phyloP scores from a whole-genome alignment of 306 rosid species.

The Cucurbita moschata region DNA sequence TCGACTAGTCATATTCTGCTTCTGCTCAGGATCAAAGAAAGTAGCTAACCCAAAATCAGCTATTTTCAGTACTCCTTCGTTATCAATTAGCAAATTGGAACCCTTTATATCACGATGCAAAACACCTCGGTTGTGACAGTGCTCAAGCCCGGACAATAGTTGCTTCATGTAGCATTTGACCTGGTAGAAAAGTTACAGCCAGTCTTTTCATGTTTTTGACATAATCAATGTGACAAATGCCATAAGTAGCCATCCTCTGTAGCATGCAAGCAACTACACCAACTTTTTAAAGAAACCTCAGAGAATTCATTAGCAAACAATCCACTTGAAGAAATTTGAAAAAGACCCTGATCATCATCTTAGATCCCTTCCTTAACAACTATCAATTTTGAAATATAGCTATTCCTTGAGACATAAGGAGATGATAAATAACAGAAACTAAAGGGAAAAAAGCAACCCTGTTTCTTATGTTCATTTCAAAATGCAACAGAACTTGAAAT shows the following conservation, averaged over 20 bases:
- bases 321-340: neutral
- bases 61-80: conserved; percentile 79
- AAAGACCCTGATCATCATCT: neutral
- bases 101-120: conserved; percentile 94
- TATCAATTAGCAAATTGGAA: conserved; percentile 80
- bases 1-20: conserved; percentile 76
- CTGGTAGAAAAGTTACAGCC: conserved; percentile 25
- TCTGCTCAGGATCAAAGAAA: conserved; percentile 44
- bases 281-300: neutral
- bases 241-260: neutral
- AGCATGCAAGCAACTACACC: neutral
- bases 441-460: neutral
- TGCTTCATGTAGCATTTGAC: conserved; percentile 89
- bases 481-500: neutral
- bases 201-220: conserved; percentile 19
- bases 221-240: neutral
- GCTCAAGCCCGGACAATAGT: conserved; percentile 87
- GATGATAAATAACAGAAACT: neutral
- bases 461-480: neutral
- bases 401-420: too few species aligned
- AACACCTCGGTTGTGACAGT: conserved; percentile 77
- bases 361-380: neutral
- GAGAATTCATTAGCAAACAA: neutral
- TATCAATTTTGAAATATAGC: neutral
- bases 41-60: conserved; percentile 93